Evolutionary conservation across 257 asterid species (phyloP).

Genomic region (Solanum appendiculatum): DNA sequence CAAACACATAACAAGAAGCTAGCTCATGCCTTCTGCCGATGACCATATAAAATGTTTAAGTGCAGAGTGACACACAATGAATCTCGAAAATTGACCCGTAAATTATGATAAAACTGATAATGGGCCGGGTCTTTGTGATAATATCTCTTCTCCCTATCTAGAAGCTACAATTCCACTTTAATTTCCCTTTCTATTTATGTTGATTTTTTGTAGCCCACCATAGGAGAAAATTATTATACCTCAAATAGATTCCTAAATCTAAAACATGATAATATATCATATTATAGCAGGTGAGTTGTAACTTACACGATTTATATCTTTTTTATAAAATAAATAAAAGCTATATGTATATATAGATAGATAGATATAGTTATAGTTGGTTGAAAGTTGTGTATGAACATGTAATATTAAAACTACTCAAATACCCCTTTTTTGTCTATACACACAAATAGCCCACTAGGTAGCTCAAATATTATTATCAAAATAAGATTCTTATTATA

Average conservation of each 20-base stretch:
- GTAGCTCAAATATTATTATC: background rate
- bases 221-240: background rate
- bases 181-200: background rate
- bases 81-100: background rate
- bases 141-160: background rate
- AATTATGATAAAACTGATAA: background rate
- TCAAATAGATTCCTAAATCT: background rate
- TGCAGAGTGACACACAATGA: background rate
- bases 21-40: background rate
- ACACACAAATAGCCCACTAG: slow-evolving; percentile 2
- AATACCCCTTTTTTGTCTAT: background rate
- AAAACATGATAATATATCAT: background rate
- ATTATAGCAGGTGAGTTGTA: background rate
- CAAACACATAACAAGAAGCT: background rate
- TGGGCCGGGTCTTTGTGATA: background rate
- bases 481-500: background rate
- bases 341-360: background rate
- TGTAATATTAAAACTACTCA: background rate
- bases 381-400: slow-evolving; percentile 5
- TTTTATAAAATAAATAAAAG: background rate
- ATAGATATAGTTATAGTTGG: background rate
- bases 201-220: background rate
- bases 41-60: background rate
- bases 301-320: background rate
- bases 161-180: background rate